Percentiles rank a stretch among this genome's conserved stretches.
Evolutionary conservation across 2,329 filamentous ascomycete species (phyloP).

Genomic region (Stagonosporopsis vannaccii): DNA sequence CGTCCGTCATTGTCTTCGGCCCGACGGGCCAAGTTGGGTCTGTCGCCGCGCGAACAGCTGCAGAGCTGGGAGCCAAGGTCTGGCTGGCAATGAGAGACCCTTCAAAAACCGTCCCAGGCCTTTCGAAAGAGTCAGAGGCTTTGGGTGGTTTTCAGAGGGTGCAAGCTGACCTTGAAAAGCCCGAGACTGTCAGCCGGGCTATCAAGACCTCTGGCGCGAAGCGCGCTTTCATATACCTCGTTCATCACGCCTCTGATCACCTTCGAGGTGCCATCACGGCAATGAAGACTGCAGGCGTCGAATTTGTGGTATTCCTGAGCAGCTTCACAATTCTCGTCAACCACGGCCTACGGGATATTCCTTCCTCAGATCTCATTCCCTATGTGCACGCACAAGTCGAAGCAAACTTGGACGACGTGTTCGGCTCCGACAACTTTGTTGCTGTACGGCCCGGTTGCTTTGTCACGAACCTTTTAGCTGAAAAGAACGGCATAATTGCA

Average conservation of each 20-base stretch:
- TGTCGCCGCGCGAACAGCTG: conserved; percentile 50
- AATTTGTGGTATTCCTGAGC: conserved; percentile 56
- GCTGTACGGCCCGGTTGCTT: conserved; percentile 56
- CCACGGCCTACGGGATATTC: conserved; percentile 15
- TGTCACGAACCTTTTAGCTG: conserved; percentile 52
- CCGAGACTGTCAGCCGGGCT: conserved; percentile 51
- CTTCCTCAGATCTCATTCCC: conserved; percentile 37
- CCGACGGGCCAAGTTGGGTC: conserved; percentile 58
- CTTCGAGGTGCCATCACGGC: conserved; percentile 54
- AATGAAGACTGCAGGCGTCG: conserved; percentile 55
- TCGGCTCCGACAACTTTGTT: conserved; percentile 49
- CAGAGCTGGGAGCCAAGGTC: conserved; percentile 53
- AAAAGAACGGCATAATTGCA: conserved; percentile 33
- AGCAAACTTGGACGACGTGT: conserved; percentile 52
- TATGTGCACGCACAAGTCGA: conserved; percentile 57
- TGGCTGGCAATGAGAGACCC: conserved; percentile 58
- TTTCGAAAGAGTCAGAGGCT: conserved; percentile 40
- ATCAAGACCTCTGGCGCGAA: conserved; percentile 54
- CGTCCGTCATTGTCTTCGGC: conserved; percentile 57
- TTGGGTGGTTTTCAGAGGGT: conserved; percentile 47
- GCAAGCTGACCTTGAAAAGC: conserved; percentile 55
- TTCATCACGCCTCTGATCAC: conserved; percentile 43
- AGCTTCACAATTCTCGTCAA: conserved; percentile 43
- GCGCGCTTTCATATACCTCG: conserved; percentile 58
- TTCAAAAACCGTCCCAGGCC: conserved; percentile 52